Percentiles rank a stretch among this genome's conserved stretches.
Conservation (phyloP, 2,329 filamentous ascomycete species). For the Hypomyces rosellus region DNA sequence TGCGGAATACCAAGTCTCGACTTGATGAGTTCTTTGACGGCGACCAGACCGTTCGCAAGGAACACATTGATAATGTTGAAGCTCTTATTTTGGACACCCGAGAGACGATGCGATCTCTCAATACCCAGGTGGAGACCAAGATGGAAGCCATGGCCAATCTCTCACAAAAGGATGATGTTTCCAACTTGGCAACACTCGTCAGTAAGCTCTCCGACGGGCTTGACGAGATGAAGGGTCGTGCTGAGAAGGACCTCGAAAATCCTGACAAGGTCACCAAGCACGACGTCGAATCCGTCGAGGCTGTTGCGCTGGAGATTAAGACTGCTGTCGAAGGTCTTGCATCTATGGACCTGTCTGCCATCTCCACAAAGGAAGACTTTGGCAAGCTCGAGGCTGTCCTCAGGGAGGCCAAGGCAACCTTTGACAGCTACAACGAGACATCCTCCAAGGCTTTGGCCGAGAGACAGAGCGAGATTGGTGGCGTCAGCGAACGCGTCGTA, state of each 20-base stretch:
- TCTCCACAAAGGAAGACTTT: conserved; percentile 73
- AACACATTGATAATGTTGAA: conserved; percentile 62
- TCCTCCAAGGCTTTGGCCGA: conserved; percentile 77
- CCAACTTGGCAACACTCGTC: conserved; percentile 68
- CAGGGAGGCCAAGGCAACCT: conserved; percentile 63
- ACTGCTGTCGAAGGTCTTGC: conserved; percentile 66
- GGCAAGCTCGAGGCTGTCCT: conserved; percentile 57
- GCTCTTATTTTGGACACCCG: conserved; percentile 63
- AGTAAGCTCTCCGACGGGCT: conserved; percentile 69
- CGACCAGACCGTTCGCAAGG: conserved; percentile 62
- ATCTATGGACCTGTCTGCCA: conserved; percentile 60
- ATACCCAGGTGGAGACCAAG: conserved; percentile 56
- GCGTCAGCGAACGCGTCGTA: conserved; percentile 68
- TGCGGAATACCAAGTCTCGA: conserved; percentile 82
- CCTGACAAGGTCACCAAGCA: conserved; percentile 68
- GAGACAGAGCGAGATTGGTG: conserved; percentile 75
- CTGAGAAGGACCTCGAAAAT: conserved; percentile 47
- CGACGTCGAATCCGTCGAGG: conserved; percentile 74
- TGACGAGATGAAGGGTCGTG: conserved; percentile 63
- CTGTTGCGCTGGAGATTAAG: conserved; percentile 81
- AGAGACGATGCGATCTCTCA: conserved; percentile 61
- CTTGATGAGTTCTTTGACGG: conserved; percentile 74
- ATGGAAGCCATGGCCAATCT: conserved; percentile 27
- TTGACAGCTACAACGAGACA: conserved; percentile 62
- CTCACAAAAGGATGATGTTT: conserved; percentile 73